Conservation (phyloP, 2,329 filamentous ascomycete genomes). For the Epicoccum sorghinum region DNA sequence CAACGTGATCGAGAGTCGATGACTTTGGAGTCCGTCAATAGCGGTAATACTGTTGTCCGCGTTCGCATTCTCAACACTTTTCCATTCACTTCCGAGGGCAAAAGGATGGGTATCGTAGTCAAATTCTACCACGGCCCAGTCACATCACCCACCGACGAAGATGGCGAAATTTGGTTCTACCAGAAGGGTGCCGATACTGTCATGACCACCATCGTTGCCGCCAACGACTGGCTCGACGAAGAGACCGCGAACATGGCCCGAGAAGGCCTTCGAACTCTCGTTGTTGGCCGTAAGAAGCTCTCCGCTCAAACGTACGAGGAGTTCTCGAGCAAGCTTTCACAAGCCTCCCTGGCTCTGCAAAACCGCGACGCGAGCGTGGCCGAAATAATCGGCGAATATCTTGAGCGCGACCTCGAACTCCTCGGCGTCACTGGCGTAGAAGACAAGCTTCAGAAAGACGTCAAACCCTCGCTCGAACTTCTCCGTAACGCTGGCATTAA, state of each 20-base stretch:
- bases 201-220: slow-evolving; percentile 92
- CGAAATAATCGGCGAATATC: slow-evolving; percentile 75
- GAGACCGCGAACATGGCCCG: slow-evolving; percentile 99
- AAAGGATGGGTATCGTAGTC: slow-evolving; percentile 96
- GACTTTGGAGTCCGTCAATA: slow-evolving; percentile 77
- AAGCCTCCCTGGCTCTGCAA: slow-evolving; percentile 80
- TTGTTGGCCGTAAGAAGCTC: slow-evolving; percentile 89
- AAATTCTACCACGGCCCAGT: slow-evolving; percentile 67
- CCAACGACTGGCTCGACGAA: slow-evolving; percentile 98
- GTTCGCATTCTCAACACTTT: slow-evolving; percentile 93
- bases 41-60: slow-evolving; percentile 75
- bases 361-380: slow-evolving; percentile 84
- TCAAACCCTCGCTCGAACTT: slow-evolving; percentile 93
- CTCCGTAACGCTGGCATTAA: slow-evolving; percentile 97
- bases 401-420: slow-evolving; percentile 88
- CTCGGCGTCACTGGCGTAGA: slow-evolving; percentile 98
- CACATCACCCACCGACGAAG: slow-evolving; percentile 55
- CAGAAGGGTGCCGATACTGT: slow-evolving; percentile 98
- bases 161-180: slow-evolving; percentile 94
- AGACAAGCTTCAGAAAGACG: slow-evolving; percentile 93
- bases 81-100: slow-evolving; percentile 96
- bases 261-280: slow-evolving; percentile 90
- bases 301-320: slow-evolving; percentile 79
- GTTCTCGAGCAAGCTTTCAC: slow-evolving; percentile 75
- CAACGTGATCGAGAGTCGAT: slow-evolving; percentile 89